Conservation (phyloP, 2,329 filamentous ascomycete species). For the Fusarium palustre region DNA sequence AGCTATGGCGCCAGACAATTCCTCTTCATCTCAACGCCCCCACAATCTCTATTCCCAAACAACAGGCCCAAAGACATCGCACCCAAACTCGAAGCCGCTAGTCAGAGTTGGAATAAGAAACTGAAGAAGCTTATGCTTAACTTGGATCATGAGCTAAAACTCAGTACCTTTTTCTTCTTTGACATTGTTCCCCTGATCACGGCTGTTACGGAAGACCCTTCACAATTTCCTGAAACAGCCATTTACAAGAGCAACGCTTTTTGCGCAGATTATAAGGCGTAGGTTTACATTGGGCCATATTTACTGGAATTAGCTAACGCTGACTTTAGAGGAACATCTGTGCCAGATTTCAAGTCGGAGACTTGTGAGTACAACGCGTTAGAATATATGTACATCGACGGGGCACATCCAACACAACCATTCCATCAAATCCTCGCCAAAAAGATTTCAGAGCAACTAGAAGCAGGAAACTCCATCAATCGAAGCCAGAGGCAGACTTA, state of each 20-base stretch:
- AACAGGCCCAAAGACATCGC: conserved; percentile 11
- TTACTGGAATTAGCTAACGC: neutral
- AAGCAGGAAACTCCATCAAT: neutral
- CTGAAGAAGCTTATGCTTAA: neutral
- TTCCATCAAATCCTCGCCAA: conserved; percentile 24
- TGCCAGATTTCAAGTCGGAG: conserved; percentile 7
- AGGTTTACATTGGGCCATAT: neutral
- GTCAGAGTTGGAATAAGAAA: conserved; percentile 10
- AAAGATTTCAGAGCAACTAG: conserved; percentile 1
- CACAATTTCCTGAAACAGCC: neutral
- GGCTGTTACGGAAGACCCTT: neutral
- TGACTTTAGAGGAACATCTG: neutral
- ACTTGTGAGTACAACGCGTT: conserved; percentile 8
- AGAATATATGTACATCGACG: conserved; percentile 28
- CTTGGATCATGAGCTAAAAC: neutral
- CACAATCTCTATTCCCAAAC: conserved; percentile 19
- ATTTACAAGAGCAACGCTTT: conserved; percentile 10
- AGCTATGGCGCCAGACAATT: conserved; percentile 5
- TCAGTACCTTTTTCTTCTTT: conserved; percentile 10
- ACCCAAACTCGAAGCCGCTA: neutral
- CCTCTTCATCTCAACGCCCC: conserved; percentile 15
- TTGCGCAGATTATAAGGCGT: conserved; percentile 18
- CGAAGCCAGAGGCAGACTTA: rapidly evolving
- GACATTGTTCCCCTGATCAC: conserved; percentile 5
- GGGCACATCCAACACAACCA: conserved; percentile 20